Evolutionary conservation across 352 stramenopile species (phyloP), one percentile per base, ranked within the genome.

Genomic region (Phytopythium boreale): DNA sequence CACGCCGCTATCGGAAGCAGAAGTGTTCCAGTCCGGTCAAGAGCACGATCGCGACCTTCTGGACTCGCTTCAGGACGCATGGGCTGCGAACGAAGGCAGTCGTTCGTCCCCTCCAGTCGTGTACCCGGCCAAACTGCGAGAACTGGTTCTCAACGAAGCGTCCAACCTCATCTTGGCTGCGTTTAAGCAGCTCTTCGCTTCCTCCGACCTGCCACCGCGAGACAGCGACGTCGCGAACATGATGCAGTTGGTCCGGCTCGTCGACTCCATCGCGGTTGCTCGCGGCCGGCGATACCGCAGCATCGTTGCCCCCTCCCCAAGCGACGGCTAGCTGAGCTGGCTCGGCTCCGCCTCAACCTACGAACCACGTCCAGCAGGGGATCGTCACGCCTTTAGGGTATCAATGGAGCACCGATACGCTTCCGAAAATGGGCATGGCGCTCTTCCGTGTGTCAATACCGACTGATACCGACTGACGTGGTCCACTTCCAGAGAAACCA

Each of bases 141-240:
- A 88, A 39, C 66, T 77, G 31, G 59, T 89, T 5, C 50, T 88
- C 46, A 79, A 72, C 31, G 72, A 88, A 39, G 68, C 80, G n/a
- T 91, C 80, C 31, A 87, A 75, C 53, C 51, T 80, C 20, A 66
- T 89, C 4, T 59, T 90, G 17, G 75, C 66, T 26, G 68, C 76
- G 15, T 89, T 90, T 60, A 84, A 84, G 47, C 73, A 58, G 29
- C 62, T 76, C 17, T 87, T 87, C 59, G 71, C 71, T 29, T 72
- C 79, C 57, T 70, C 56, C 0, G 41, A 56, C 12, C 70, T 77
- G 31, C 62, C 67, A 24, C 75, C 66, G 17, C 60, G 75, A 49
- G 55, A 64, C 4, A 27, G 17, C 12, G 68, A 82, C 29, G 41
- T 84, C 31, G 63, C 72, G 47, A 63, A 57, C 47, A 74, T 83